These are phyloP conservation scores for Tricholoma matsutake DNA, from an alignment of 768 basidiomycete genomes.

Conservation along the genomic window DNA sequence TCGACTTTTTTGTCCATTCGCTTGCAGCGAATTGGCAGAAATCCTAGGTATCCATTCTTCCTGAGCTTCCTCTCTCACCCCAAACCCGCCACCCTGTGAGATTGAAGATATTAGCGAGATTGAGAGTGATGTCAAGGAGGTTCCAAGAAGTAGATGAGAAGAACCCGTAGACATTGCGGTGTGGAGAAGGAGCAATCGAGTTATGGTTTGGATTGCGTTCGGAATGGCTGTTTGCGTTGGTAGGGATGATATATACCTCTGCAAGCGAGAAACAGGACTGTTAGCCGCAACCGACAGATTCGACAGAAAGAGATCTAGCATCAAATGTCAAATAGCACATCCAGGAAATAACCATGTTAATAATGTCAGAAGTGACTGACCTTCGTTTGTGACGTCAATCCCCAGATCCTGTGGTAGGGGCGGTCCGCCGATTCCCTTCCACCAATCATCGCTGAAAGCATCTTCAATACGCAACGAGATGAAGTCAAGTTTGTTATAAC, in stretches of 20 bases:
- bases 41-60: constrained; percentile 60
- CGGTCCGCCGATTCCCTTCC: constrained; percentile 44
- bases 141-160: constrained; percentile 80
- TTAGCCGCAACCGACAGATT: constrained; percentile 15
- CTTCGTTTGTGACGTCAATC: constrained; percentile 53
- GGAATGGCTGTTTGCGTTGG: constrained; percentile 74
- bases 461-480: constrained; percentile 66
- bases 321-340: not conserved
- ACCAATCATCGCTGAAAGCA: constrained; percentile 71
- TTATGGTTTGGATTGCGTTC: constrained; percentile 54
- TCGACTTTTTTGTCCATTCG: constrained; percentile 9
- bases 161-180: constrained; percentile 54
- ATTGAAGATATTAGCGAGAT: constrained; percentile 72
- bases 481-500: constrained; percentile 54
- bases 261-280: constrained; percentile 32
- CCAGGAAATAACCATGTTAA: not conserved
- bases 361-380: constrained; percentile 23
- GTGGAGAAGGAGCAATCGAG: constrained; percentile 67
- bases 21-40: constrained; percentile 7
- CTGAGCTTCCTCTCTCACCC: constrained; percentile 61
- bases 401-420: constrained; percentile 27
- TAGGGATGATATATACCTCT: constrained; percentile 56
- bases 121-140: constrained; percentile 75
- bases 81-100: constrained; percentile 73
- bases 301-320: constrained; percentile 30